phyloP scores from a whole-genome alignment of 371 early-diverging fungal genomes.

The Lichtheimia ornata region DNA sequence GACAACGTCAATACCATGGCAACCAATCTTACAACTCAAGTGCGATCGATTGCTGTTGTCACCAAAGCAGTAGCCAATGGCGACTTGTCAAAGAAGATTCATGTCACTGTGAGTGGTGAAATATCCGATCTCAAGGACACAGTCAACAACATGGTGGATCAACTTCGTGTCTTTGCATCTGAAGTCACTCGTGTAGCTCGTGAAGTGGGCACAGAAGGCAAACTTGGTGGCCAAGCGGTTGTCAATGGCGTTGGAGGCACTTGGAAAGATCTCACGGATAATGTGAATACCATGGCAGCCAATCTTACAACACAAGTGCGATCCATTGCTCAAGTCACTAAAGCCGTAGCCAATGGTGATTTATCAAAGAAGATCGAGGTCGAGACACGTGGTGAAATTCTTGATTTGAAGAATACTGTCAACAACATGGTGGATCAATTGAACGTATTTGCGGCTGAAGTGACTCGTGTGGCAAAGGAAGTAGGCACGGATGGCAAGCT shows the following conservation, averaged over 20 bases:
- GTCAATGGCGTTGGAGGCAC: constrained; percentile 59
- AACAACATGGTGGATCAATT: constrained; percentile 63
- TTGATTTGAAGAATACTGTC: constrained; percentile 62
- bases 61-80: constrained; percentile 62
- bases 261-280: constrained; percentile 63
- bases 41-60: constrained; percentile 57
- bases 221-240: constrained; percentile 41
- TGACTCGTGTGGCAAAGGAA: neutral
- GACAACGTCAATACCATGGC: constrained; percentile 69
- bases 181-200: constrained; percentile 56
- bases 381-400: constrained; percentile 65
- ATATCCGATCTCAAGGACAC: constrained; percentile 43
- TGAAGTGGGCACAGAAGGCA: constrained; percentile 59
- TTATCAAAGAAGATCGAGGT: constrained; percentile 59
- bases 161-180: constrained; percentile 55
- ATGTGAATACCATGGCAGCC: constrained; percentile 43
- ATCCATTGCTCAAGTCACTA: constrained; percentile 51
- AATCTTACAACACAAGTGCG: constrained; percentile 27
- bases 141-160: constrained; percentile 46
- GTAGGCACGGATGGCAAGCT: neutral
- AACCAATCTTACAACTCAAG: constrained; percentile 61
- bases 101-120: constrained; percentile 42
- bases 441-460: constrained; percentile 22
- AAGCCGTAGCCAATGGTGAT: constrained; percentile 55
- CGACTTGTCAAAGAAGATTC: constrained; percentile 49